Evolutionary conservation across 306 rosid species (phyloP), one percentile per base, ranked within the genome.

Genomic region (Acmispon strigosus): DNA sequence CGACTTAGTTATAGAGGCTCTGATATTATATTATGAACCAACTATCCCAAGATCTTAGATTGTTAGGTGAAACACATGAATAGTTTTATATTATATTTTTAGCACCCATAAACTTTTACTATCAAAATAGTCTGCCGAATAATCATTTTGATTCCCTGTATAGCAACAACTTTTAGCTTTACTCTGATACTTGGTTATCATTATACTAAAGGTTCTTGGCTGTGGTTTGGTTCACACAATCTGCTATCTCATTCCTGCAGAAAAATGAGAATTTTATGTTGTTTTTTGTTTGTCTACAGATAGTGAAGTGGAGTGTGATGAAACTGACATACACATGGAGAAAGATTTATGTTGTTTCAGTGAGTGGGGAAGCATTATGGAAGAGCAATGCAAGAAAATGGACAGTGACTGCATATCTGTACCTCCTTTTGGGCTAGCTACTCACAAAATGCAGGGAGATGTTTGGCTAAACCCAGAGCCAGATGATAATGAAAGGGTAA

Each of bases 391-490:
- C 48, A 55, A 44, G 63, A 52, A 70, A 32, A 78, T 22, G 17
- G 24, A 44, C 5, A 57, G 39, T 11, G 55, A 66, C 10, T 8
- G 57, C 41, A 70, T 82, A 17, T 68, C 78, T 17, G 81, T 91
- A 20, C 62, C 78, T 14, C 89, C 97, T 4, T 91, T 88, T 63
- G 97, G 97, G 1, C 54, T 86, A 15, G 96, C 91, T 0, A 71
- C 87, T 0, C 86, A 86, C 86, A 91, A 86, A 82, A 68, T 91
- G 89, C 87, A 85, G 29, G 90, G 81, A 63, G 84, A 83, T 44
- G 45, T 86, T 44, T 91, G 97, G 97, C 6, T 85, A 27, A 80
- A 76, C 60, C 82, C 84, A 14, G 84, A 79, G n/a, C 69, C 86
- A 8, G 44, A 36, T 37, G 96, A 85, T 15, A 39, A 67, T 12